phyloP scores from a whole-genome alignment of 1,139 yeast species.

The Suhomyces choctaworum region DNA sequence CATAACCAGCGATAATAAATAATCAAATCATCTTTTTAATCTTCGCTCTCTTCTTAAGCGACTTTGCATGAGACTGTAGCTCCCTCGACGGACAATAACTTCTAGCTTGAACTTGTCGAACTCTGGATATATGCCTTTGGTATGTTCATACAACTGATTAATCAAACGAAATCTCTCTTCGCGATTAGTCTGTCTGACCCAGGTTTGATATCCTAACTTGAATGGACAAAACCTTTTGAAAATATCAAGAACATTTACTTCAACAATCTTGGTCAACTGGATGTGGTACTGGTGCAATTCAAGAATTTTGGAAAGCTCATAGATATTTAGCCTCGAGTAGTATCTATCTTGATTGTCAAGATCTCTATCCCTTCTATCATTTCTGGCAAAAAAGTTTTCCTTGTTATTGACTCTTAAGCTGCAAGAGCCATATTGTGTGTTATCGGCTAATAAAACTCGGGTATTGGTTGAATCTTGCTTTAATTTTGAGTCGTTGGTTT shows the following conservation, averaged over 20 bases:
- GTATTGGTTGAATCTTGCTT: too few species aligned
- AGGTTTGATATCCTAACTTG: constrained; percentile 71
- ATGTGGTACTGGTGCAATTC: constrained; percentile 26
- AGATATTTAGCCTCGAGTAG: constrained; percentile 31
- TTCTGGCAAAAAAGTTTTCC: background rate
- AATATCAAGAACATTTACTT: constrained; percentile 57
- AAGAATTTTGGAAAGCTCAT: constrained; percentile 28
- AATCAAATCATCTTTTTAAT: background rate
- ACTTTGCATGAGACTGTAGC: constrained; percentile 80
- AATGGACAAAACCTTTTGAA: constrained; percentile 61
- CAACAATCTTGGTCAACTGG: constrained; percentile 38
- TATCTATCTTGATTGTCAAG: constrained; percentile 17
- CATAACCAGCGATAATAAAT: background rate
- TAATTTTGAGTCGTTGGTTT: constrained; percentile 1
- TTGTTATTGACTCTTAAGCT: too few species aligned
- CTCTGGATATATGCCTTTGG: constrained; percentile 52
- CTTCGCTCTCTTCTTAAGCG: constrained; percentile 69
- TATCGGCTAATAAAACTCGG: too few species aligned
- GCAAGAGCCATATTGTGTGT: too few species aligned
- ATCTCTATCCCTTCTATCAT: background rate
- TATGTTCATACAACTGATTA: constrained; percentile 47
- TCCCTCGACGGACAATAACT: constrained; percentile 72
- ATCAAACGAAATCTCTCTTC: constrained; percentile 52
- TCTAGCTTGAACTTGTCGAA: constrained; percentile 54
- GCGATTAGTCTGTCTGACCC: constrained; percentile 75